phyloP scores from a whole-genome alignment of 2,329 filamentous ascomycete species.

The Dactylonectria estremocensis region DNA sequence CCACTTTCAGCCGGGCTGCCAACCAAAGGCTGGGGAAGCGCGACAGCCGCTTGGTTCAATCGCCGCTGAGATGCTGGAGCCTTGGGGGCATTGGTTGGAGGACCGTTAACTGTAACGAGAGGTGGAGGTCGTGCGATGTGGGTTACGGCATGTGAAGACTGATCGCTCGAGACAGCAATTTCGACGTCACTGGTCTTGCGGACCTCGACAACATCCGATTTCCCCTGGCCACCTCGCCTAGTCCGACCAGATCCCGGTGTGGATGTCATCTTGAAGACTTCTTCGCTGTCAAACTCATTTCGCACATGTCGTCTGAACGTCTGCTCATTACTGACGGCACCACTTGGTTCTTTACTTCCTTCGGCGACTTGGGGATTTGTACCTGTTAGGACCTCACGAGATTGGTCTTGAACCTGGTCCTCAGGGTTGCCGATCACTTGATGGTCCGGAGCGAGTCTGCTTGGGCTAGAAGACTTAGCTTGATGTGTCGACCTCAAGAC shows the following conservation, averaged over 20 bases:
- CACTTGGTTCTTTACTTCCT: neutral
- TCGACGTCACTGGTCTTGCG: neutral
- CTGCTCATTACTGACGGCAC: neutral
- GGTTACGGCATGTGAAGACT: neutral
- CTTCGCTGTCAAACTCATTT: neutral
- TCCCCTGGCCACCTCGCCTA: neutral
- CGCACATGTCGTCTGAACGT: neutral
- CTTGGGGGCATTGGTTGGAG: slow-evolving; percentile 36
- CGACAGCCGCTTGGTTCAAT: neutral
- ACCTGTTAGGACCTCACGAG: neutral
- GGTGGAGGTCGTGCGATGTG: neutral
- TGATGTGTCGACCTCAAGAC: neutral
- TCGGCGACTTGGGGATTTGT: neutral
- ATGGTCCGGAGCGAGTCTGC: neutral
- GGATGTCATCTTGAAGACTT: neutral
- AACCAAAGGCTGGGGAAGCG: neutral
- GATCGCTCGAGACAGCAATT: neutral
- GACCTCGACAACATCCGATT: neutral
- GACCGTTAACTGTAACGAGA: neutral
- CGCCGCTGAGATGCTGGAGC: slow-evolving; percentile 28
- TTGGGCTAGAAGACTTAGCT: neutral
- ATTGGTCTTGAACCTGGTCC: neutral
- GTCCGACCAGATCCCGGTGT: neutral
- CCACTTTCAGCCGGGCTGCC: slow-evolving; percentile 39
- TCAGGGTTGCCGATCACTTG: neutral